Conservation (phyloP, 257 asterid species). For the Linaria vulgaris region DNA sequence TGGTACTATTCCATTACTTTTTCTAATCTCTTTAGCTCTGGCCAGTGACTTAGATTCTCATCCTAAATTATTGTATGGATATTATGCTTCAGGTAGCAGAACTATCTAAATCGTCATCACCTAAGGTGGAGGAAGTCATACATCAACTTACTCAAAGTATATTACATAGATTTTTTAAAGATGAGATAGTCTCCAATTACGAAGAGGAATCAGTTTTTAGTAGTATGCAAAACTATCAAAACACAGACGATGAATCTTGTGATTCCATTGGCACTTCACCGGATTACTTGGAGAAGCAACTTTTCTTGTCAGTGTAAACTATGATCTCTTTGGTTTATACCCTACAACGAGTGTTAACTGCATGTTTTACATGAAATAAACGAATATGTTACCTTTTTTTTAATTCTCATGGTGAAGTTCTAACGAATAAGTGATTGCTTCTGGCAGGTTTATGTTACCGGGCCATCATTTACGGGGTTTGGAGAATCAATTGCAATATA, state of each 20-base stretch:
- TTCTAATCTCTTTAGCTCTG: not conserved
- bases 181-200: slow-evolving; percentile 38
- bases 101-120: slow-evolving; percentile 82
- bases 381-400: not conserved
- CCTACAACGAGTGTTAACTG: not conserved
- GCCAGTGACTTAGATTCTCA: slow-evolving; percentile 4
- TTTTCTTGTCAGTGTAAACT: slow-evolving; percentile 72
- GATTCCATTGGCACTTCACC: slow-evolving; percentile 64
- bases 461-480: slow-evolving; percentile 96
- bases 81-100: slow-evolving; percentile 62
- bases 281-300: slow-evolving; percentile 92
- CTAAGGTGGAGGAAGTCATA: slow-evolving; percentile 87
- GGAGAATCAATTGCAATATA: slow-evolving; percentile 97
- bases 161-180: slow-evolving; percentile 59
- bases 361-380: slow-evolving; percentile 1
- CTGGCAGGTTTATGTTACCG: slow-evolving; percentile 92
- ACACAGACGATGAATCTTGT: slow-evolving; percentile 27
- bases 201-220: slow-evolving; percentile 36
- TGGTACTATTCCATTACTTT: slow-evolving; percentile 54
- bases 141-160: slow-evolving; percentile 80
- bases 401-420: slow-evolving; percentile 1
- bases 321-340: slow-evolving; percentile 2
- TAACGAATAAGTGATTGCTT: slow-evolving; percentile 18
- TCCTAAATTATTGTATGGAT: not conserved
- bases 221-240: slow-evolving; percentile 36